These are phyloP conservation scores for Phytophthora pini DNA, from an alignment of 352 stramenopile genomes.

Conservation along the genomic window DNA sequence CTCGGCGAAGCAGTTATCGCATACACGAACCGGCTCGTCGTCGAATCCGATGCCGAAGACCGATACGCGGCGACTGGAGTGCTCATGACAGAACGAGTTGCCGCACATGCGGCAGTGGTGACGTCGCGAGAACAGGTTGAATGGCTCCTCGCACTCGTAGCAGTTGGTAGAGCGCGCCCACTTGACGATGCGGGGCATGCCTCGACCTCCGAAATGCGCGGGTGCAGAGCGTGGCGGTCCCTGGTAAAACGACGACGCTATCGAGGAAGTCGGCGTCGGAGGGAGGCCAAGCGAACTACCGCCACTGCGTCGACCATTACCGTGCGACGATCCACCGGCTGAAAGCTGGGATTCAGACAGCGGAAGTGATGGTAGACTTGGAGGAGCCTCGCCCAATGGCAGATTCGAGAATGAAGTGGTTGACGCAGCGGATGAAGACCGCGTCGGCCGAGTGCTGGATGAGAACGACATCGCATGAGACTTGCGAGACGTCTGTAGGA, in stretches of 20 bases:
- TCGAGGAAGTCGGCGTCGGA: constrained; percentile 37
- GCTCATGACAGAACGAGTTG: constrained; percentile 88
- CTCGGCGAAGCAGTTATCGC: constrained; percentile 85
- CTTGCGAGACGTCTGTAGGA: constrained; percentile 55
- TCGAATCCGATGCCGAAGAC: constrained; percentile 85
- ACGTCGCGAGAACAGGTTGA: constrained; percentile 84
- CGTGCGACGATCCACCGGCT: constrained; percentile 37
- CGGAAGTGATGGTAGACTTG: constrained; percentile 45
- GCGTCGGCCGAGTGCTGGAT: constrained; percentile 64
- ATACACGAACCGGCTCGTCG: constrained; percentile 85
- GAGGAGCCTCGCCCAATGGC: constrained; percentile 38
- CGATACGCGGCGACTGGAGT: constrained; percentile 78
- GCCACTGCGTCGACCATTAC: constrained; percentile 24
- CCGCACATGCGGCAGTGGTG: constrained; percentile 90
- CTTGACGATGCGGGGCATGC: constrained; percentile 73
- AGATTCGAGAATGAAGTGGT: constrained; percentile 56
- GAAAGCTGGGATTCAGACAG: constrained; percentile 57
- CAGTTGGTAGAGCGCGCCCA: constrained; percentile 84
- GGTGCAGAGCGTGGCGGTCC: constrained; percentile 29
- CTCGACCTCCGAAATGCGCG: constrained; percentile 39
- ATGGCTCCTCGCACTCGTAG: constrained; percentile 85
- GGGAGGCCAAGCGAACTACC: constrained; percentile 40
- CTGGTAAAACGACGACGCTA: constrained; percentile 46
- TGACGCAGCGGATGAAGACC: constrained; percentile 71
- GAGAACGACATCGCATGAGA: constrained; percentile 66